phyloP scores from a whole-genome alignment of 768 basidiomycete genomes.

The Daedaleopsis nitida region DNA sequence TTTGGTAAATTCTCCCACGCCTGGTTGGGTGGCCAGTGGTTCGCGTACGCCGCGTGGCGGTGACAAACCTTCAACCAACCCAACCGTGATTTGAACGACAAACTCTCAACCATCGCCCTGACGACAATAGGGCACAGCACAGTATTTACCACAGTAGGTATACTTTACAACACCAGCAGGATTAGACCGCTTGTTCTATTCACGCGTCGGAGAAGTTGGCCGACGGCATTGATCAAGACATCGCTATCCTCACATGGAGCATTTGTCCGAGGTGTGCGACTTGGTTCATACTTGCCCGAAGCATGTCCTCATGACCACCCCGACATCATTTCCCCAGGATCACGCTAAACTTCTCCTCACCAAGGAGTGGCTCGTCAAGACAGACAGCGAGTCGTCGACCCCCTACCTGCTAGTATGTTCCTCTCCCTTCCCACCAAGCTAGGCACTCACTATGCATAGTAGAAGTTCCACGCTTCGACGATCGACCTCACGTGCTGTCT shows the following conservation, averaged over 20 bases:
- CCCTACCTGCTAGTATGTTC: slow-evolving; percentile 74
- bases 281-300: slow-evolving; percentile 32
- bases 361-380: slow-evolving; percentile 77
- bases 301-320: neutral
- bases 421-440: neutral
- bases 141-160: neutral
- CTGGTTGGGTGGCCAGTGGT: slow-evolving; percentile 11
- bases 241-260: slow-evolving; percentile 13
- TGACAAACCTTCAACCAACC: slow-evolving; percentile 4
- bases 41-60: slow-evolving; percentile 13
- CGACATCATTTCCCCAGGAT: slow-evolving; percentile 41
- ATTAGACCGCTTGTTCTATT: neutral
- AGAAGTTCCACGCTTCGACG: slow-evolving; percentile 69
- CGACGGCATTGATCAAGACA: slow-evolving; percentile 9
- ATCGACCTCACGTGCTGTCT: slow-evolving; percentile 60
- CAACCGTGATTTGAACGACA: neutral
- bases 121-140: no score
- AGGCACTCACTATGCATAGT: neutral
- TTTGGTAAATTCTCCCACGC: slow-evolving; percentile 11
- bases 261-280: slow-evolving; percentile 33
- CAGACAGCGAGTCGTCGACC: slow-evolving; percentile 56
- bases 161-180: no score
- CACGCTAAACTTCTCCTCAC: slow-evolving; percentile 55
- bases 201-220: neutral
- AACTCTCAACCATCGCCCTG: neutral